Evolutionary conservation across 2,329 filamentous ascomycete species (phyloP).

Genomic region (Sphaerostilbella broomeana): DNA sequence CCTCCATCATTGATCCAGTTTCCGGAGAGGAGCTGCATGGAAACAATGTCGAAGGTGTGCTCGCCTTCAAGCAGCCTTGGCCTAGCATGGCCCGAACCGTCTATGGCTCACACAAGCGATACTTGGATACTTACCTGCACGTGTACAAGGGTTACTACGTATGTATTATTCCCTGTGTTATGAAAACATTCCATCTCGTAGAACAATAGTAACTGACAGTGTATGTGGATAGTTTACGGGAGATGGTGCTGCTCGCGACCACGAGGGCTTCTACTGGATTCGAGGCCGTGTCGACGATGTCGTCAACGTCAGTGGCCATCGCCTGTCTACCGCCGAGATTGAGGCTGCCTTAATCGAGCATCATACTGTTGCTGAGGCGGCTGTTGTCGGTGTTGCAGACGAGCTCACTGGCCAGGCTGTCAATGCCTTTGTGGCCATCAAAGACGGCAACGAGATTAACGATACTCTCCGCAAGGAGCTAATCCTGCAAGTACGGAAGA

Average conservation of each 20-base stretch:
- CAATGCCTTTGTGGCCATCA: conserved; percentile 92
- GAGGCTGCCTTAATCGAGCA: conserved; percentile 96
- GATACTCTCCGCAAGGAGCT: conserved; percentile 90
- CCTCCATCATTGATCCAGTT: conserved; percentile 93
- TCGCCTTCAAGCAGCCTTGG: conserved; percentile 97
- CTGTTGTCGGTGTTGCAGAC: conserved; percentile 87
- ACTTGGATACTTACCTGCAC: conserved; percentile 97
- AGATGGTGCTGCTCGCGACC: conserved; percentile 90
- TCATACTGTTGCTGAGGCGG: conserved; percentile 80
- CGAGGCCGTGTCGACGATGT: conserved; percentile 97
- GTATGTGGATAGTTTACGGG: conserved; percentile 62
- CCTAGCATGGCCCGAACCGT: conserved; percentile 98
- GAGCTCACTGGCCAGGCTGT: conserved; percentile 96
- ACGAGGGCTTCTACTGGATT: conserved; percentile 99
- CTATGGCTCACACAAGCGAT: conserved; percentile 95
- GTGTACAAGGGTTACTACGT: conserved; percentile 98
- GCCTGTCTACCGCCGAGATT: conserved; percentile 94
- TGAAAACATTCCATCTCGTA: no score
- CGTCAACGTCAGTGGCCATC: conserved; percentile 94
- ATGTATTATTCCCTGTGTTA: conserved; percentile 37
- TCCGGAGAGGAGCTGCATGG: conserved; percentile 88
- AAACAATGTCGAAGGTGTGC: conserved; percentile 94
- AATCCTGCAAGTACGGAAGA: conserved; percentile 90
- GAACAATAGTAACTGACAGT: conserved; percentile 7
- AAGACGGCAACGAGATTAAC: conserved; percentile 68